These are phyloP conservation scores for Russula vinacea DNA, from an alignment of 768 basidiomycete genomes.

Conservation along the genomic window DNA sequence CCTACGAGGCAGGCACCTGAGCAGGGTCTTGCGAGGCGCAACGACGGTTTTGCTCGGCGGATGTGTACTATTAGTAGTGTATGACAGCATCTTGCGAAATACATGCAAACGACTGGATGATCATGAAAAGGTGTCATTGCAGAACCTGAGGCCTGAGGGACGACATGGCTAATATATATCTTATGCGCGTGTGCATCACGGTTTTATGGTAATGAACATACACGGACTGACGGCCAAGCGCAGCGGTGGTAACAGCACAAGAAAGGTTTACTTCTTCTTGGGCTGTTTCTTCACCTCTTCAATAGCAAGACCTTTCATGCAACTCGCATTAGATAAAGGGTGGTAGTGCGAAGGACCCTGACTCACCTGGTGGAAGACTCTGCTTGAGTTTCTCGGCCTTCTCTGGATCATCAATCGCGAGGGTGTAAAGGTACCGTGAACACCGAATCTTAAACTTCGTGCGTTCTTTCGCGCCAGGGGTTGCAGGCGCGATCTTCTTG, in stretches of 20 bases:
- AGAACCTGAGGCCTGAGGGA: neutral
- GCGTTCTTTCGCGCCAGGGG: constrained; percentile 66
- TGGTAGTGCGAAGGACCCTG: neutral
- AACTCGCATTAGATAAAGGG: neutral
- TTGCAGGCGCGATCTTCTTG: constrained; percentile 83
- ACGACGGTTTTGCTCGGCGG: constrained; percentile 17
- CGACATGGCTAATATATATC: neutral
- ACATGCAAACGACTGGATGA: constrained; percentile 14
- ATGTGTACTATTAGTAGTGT: constrained; percentile 15
- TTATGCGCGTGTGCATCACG: constrained; percentile 19
- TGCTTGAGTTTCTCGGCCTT: constrained; percentile 98
- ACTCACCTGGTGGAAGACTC: constrained; percentile 89
- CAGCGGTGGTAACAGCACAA: constrained; percentile 1
- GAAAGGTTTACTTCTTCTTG: constrained; percentile 60
- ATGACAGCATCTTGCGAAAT: constrained; percentile 15
- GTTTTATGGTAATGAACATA: constrained; percentile 23
- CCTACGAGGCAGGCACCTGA: neutral
- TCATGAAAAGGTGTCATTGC: constrained; percentile 2
- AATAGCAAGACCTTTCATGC: constrained; percentile 59
- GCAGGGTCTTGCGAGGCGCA: constrained; percentile 20
- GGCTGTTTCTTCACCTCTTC: constrained; percentile 65
- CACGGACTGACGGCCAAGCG: neutral
- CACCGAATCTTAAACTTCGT: constrained; percentile 99
- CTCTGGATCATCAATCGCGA: constrained; percentile 90
- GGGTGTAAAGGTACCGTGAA: constrained; percentile 96